Base-by-base conservation (phyloP, 768 basidiomycete genomes). In the Kondoa malvinella region DNA sequence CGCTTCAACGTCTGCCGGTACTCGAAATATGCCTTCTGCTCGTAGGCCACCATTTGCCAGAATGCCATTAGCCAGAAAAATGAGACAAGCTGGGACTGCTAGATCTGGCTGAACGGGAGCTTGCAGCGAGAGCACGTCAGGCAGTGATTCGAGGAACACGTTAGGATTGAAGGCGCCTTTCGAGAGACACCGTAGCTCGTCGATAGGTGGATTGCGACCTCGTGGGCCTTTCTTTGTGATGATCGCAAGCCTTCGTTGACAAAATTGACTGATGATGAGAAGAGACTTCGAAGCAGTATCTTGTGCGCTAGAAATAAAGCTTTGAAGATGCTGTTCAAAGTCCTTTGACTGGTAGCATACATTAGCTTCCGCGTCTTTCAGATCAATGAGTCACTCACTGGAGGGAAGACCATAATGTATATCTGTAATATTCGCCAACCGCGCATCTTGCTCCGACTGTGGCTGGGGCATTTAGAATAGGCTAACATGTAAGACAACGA, bases 121-220 rank as follows among this genome's bases (percentile, higher is more conserved):
- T 50, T 50, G 40, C 40, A 50, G 40, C 16, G 30, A 16, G 8
- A 63, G 8, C 3, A 32, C 30, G 27, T 30, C 12, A 4, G 27
- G 29, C 12, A 63, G 32, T 3, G 88, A 86, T 79, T 92, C 90
- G 16, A 91, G 90, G 73, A 95, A 96, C 1, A 88, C 91, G 0
- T 89, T 92, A 0, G 92, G 90, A 71, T 92, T 88, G 79, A 95
- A 96, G 4, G 92, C 91, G 30, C 91, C 90, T 73, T 92, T 89
- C 84, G 88, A 73, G 14, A 64, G 62, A 4, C 65, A 32, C 12
- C 67, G 32, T 67, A 96, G 94, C 78, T 96, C 92, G 12, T 85
- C 81, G 27, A 84, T 78, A 1, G 84, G 83, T 1, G 92, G 88
- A 0, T 88, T 82, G 74, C 89, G 90, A 1, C 90, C 89, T 71